Evolutionary conservation across 345 rosid species (phyloP).

Genomic region (Aethionema arabicum): DNA sequence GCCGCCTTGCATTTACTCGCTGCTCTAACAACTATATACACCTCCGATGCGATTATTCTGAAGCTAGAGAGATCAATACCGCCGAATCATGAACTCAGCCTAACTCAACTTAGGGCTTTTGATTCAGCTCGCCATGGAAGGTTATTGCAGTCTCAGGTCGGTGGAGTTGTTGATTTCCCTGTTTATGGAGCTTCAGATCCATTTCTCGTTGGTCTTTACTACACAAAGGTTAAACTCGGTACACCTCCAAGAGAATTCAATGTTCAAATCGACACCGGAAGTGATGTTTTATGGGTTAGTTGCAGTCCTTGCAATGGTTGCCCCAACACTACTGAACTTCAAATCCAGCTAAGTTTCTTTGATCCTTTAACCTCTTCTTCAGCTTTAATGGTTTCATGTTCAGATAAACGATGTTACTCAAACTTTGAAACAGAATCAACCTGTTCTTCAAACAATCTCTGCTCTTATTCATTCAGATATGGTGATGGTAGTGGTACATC

Average conservation of each 20-base stretch:
- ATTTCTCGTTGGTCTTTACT: conserved; percentile 87
- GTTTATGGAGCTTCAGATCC: conserved; percentile 88
- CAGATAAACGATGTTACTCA: conserved; percentile 64
- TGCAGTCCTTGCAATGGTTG: conserved; percentile 88
- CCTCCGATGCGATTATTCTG: conserved; percentile 54
- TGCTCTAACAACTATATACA: conserved; percentile 34
- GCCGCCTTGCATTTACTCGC: conserved; percentile 28
- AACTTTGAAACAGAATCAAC: conserved; percentile 65
- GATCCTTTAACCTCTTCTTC: conserved; percentile 76
- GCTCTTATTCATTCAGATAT: conserved; percentile 77
- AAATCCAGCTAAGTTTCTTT: conserved; percentile 72
- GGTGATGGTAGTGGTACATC: conserved; percentile 97
- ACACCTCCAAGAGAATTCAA: conserved; percentile 80
- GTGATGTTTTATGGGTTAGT: conserved; percentile 94
- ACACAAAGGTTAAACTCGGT: conserved; percentile 77
- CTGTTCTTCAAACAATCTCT: conserved; percentile 60
- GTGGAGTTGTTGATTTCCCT: conserved; percentile 71
- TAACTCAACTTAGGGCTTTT: conserved; percentile 61
- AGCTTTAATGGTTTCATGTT: conserved; percentile 60
- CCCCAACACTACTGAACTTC: conserved; percentile 78
- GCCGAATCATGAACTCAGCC: conserved; percentile 43
- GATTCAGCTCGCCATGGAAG: conserved; percentile 80
- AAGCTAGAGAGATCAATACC: conserved; percentile 64
- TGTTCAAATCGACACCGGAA: conserved; percentile 95
- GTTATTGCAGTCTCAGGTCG: conserved; percentile 58